Base-by-base conservation (phyloP, 768 basidiomycete species). In the Tulasnella sp. region DNA sequence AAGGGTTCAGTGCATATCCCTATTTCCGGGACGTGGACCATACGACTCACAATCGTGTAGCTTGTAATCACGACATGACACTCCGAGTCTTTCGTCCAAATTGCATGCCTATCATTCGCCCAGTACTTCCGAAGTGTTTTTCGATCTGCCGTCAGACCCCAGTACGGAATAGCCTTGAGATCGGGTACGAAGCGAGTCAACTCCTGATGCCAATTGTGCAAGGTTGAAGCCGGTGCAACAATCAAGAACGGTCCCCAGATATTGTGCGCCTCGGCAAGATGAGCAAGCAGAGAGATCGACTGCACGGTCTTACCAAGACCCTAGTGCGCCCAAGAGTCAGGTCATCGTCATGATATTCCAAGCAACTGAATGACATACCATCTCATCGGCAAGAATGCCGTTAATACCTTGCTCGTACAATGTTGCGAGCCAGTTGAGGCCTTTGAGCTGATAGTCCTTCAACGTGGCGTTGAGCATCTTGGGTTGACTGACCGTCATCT, bases 121-220 rank as follows among this genome's bases (percentile, higher is more conserved):
- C 97, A 99, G 77, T 98, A 96, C 80, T 96, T 95, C 71, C 97
- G 87, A 72, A 99, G 81, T 1, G 94, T 95, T 44, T 94, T 87
- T 52, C 97, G 89, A 78, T 99, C 97, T 79, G 96, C 97, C 62
- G 94, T 91, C 78, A 91, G 94, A 41, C 97, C 97, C 97, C 97
- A 99, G 78, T 99, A 98, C 1, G 97, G 97, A 52, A 99, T 81
- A 3, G 95, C 94, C 79, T 98, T 98, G 67, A 99, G 85, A 69
- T 84, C 84, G 32, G 97, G 97, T 5, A 97, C 94, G 78, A 99
- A 99, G 32, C 95, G 90, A 19, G 95, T 92, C 71, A 99, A 84
- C 79, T 99, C 97, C 78, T 98, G 97, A 79, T 98, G 96, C 97
- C 97, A 99, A 78, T 98, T 98, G 80, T 98, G 96, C 73, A 99